Conservation (phyloP, 805 yeast species). For the Candida golubevii region DNA sequence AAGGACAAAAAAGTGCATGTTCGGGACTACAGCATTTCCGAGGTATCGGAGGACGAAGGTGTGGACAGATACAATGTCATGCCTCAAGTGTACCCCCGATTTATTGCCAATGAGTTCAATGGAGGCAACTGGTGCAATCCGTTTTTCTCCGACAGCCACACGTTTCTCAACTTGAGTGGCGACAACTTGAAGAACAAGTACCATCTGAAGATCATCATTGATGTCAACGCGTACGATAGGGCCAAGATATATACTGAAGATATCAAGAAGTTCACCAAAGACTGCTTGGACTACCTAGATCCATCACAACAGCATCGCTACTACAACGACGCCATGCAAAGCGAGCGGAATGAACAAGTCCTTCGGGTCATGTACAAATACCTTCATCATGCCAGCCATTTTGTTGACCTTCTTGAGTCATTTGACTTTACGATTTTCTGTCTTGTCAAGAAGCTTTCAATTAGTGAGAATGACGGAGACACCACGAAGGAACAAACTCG, state of each 20-base stretch:
- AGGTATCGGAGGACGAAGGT: constrained; percentile 32
- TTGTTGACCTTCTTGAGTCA: constrained; percentile 53
- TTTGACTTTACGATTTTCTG: constrained; percentile 57
- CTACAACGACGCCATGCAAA: constrained; percentile 30
- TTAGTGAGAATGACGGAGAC: constrained; percentile 2
- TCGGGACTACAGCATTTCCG: constrained; percentile 38
- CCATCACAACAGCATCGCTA: constrained; percentile 32
- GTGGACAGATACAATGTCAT: constrained; percentile 35
- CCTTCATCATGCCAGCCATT: constrained; percentile 44
- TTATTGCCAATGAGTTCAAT: constrained; percentile 58
- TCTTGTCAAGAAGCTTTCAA: constrained; percentile 32
- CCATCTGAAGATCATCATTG: constrained; percentile 47
- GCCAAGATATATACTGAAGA: constrained; percentile 35
- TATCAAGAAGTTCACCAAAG: constrained; percentile 35
- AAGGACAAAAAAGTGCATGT: constrained; percentile 27
- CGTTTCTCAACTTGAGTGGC: constrained; percentile 39
- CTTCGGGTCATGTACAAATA: constrained; percentile 51
- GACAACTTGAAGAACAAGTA: constrained; percentile 38
- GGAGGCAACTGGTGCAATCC: constrained; percentile 83
- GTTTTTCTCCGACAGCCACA: constrained; percentile 42
- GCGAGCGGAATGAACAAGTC: constrained; percentile 49
- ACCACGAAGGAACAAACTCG: constrained; percentile 6
- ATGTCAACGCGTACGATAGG: constrained; percentile 41
- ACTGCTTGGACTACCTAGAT: constrained; percentile 39
- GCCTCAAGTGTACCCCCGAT: constrained; percentile 70